Evolutionary conservation across 768 basidiomycete genomes (phyloP).

Genomic region (Pleurotus tuoliensis): DNA sequence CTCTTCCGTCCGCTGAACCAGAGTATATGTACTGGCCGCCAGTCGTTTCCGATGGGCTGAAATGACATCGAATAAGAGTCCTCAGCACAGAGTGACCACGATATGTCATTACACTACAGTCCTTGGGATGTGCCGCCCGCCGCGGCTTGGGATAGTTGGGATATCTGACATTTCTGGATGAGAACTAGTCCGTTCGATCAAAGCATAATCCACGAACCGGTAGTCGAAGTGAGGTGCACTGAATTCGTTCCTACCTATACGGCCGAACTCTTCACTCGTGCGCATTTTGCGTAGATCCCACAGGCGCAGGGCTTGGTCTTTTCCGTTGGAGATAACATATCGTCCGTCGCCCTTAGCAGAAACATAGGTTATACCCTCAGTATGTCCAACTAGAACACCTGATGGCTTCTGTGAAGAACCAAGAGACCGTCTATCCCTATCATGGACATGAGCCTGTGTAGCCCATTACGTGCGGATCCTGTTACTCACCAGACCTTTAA

Average conservation of each 20-base stretch:
- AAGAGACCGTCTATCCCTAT: slow-evolving; percentile 54
- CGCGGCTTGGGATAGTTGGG: slow-evolving; percentile 63
- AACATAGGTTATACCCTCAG: slow-evolving; percentile 93
- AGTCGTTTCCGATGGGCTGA: slow-evolving; percentile 90
- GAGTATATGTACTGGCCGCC: slow-evolving; percentile 93
- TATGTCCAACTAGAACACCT: slow-evolving; percentile 92
- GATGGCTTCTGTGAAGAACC: slow-evolving; percentile 70
- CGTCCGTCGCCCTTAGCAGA: slow-evolving; percentile 96
- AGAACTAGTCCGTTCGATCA: not conserved
- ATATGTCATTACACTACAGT: slow-evolving; percentile 95
- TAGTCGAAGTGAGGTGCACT: slow-evolving; percentile 73
- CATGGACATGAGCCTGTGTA: slow-evolving; percentile 19
- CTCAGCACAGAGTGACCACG: slow-evolving; percentile 86
- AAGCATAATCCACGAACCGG: slow-evolving; percentile 43
- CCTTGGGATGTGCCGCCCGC: slow-evolving; percentile 68
- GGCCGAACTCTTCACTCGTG: slow-evolving; percentile 63
- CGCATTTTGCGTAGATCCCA: slow-evolving; percentile 97
- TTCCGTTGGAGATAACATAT: slow-evolving; percentile 93
- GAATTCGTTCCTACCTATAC: slow-evolving; percentile 43
- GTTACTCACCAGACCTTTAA: slow-evolving; percentile 85
- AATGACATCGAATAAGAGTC: slow-evolving; percentile 94
- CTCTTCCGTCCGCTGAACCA: slow-evolving; percentile 79
- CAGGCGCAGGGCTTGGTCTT: slow-evolving; percentile 87
- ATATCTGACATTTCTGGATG: slow-evolving; percentile 36
- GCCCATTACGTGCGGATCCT: slow-evolving; percentile 45